Percentiles rank a stretch among this genome's conserved stretches.
Conservation (phyloP, 2,329 filamentous ascomycete species). For the Pestalotiopsis sp. region DNA sequence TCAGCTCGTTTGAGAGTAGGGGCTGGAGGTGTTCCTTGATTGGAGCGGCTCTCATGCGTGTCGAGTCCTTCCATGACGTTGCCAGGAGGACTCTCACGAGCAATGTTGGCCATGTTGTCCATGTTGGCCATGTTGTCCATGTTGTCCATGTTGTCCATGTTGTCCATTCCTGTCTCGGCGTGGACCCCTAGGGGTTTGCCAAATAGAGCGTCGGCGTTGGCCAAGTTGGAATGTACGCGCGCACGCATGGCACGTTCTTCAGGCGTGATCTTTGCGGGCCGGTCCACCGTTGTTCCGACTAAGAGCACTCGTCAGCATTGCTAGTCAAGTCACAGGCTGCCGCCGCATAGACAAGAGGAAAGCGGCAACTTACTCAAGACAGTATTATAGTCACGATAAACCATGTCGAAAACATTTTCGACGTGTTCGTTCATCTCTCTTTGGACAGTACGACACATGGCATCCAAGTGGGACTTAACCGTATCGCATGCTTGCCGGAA, state of each 20-base stretch:
- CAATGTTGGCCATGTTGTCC: not conserved
- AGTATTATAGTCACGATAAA: not conserved
- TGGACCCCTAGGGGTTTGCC: not conserved
- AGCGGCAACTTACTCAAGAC: not conserved
- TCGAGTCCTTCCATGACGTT: not conserved
- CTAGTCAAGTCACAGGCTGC: not conserved
- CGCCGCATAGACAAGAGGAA: not conserved
- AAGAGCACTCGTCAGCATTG: not conserved
- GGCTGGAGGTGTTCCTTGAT: not conserved
- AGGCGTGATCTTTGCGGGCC: not conserved
- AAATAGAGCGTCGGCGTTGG: not conserved
- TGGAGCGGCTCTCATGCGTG: not conserved
- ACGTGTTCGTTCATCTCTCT: slow-evolving; percentile 15
- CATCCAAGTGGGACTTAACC: slow-evolving; percentile 41
- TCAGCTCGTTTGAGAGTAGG: not conserved
- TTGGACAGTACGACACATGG: slow-evolving; percentile 32
- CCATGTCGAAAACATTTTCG: not conserved
- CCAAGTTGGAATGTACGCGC: not conserved
- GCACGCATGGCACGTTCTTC: not conserved
- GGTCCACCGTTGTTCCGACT: not conserved
- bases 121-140: not conserved
- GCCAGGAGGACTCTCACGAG: not conserved
- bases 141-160: not conserved
- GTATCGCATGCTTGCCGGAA: slow-evolving; percentile 46
- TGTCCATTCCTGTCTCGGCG: not conserved